Conservation (phyloP, 129 eudicot species). For the Flaveria ramosissima region DNA sequence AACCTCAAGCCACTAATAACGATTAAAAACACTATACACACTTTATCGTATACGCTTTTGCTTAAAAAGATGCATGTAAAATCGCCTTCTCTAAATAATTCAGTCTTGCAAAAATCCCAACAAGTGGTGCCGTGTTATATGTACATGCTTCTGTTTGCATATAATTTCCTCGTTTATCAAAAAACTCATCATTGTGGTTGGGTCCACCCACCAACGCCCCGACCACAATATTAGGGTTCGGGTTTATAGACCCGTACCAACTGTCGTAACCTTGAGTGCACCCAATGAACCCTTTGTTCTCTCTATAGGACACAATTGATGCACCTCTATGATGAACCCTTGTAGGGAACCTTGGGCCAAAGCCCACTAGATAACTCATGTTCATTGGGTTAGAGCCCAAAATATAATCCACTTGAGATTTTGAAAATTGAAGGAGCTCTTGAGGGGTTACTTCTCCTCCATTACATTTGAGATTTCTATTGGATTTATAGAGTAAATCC, state of each 20-base stretch:
- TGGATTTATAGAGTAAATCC: constrained; percentile 46
- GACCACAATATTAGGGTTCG: constrained; percentile 66
- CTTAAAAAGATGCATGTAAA: constrained; percentile 42
- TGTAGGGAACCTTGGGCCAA: constrained; percentile 56
- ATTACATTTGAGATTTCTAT: constrained; percentile 46
- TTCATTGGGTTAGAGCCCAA: constrained; percentile 77
- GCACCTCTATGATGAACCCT: constrained; percentile 92
- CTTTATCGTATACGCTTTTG: constrained; percentile 15
- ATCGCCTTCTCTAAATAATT: constrained; percentile 32
- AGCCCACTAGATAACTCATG: constrained; percentile 81
- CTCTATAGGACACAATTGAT: constrained; percentile 57
- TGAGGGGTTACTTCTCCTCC: constrained; percentile 43
- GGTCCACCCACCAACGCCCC: constrained; percentile 94
- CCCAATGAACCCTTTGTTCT: constrained; percentile 70
- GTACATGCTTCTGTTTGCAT: constrained; percentile 92
- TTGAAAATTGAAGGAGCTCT: constrained; percentile 58
- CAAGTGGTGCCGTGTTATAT: constrained; percentile 76
- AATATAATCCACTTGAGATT: constrained; percentile 77
- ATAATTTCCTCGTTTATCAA: constrained; percentile 60
- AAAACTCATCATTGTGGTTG: constrained; percentile 50
- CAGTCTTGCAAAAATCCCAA: constrained; percentile 80
- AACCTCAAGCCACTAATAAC: constrained; percentile 22
- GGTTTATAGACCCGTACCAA: constrained; percentile 52
- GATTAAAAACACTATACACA: constrained; percentile 22
- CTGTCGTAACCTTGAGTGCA: constrained; percentile 80